Conservation (phyloP, 2,329 filamentous ascomycete species). For the Neocatenulostroma microsporum region DNA sequence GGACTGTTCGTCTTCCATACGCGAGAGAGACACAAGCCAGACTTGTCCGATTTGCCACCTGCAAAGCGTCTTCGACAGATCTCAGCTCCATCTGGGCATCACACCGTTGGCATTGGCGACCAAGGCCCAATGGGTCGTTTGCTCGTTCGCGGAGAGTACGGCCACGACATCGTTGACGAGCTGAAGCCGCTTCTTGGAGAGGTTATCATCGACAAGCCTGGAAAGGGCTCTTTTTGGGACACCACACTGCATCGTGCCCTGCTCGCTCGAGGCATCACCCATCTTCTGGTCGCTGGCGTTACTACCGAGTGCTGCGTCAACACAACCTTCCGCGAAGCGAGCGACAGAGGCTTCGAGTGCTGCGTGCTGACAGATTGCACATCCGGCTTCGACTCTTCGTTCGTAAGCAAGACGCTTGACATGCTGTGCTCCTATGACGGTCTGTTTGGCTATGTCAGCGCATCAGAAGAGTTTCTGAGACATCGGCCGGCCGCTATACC, state of each 20-base stretch:
- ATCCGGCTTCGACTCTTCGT: conserved; percentile 42
- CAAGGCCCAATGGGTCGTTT: conserved; percentile 47
- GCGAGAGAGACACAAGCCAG: conserved; percentile 43
- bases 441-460: conserved; percentile 43
- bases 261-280: conserved; percentile 49
- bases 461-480: conserved; percentile 35
- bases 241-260: conserved; percentile 48
- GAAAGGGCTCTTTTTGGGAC: conserved; percentile 53
- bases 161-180: conserved; percentile 50
- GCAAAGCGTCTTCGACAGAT: conserved; percentile 45
- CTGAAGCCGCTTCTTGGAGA: conserved; percentile 45
- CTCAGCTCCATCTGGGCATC: conserved; percentile 38
- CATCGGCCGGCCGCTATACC: conserved; percentile 27
- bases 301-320: conserved; percentile 54
- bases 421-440: conserved; percentile 47
- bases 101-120: conserved; percentile 46
- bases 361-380: conserved; percentile 47
- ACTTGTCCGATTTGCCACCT: conserved; percentile 47
- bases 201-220: conserved; percentile 51
- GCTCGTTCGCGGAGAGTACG: conserved; percentile 47
- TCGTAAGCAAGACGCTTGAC: conserved; percentile 42
- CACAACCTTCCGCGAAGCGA: conserved; percentile 49
- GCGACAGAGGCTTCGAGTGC: conserved; percentile 55
- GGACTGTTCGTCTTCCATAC: conserved; percentile 44
- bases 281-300: conserved; percentile 51